Evolutionary conservation across 768 basidiomycete genomes (phyloP).

Genomic region (Suillus clintonianus): DNA sequence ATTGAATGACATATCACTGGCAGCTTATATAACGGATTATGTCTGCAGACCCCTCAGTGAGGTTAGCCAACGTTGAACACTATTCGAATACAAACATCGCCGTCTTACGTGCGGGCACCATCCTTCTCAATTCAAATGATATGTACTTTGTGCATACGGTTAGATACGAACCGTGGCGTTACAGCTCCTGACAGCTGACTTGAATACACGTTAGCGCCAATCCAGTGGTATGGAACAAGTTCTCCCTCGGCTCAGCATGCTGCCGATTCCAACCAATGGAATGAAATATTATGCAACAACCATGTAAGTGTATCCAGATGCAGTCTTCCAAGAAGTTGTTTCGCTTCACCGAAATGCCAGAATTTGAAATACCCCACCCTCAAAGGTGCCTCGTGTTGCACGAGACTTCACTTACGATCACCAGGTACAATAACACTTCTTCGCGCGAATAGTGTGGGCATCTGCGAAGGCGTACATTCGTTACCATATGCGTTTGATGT

Average conservation of each 20-base stretch:
- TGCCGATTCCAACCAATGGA: not conserved
- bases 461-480: not conserved
- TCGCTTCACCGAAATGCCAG: not conserved
- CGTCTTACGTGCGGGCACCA: not conserved
- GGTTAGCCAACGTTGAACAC: not conserved
- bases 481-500: not conserved
- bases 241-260: not conserved
- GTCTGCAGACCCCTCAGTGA: not conserved
- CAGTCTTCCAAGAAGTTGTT: not conserved
- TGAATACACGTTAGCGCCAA: not conserved
- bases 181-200: not conserved
- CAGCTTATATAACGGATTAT: conserved; percentile 1
- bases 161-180: not conserved
- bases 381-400: not conserved
- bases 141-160: not conserved
- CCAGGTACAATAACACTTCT: not conserved
- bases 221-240: not conserved
- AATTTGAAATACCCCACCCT: not conserved
- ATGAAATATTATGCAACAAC: too few relatives aligned
- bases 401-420: not conserved
- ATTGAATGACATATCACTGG: not conserved
- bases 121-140: not conserved
- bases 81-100: not conserved
- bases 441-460: not conserved
- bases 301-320: not conserved